These are phyloP conservation scores for Gossypium arboreum DNA, from an alignment of 345 rosid species.

Conservation along the genomic window DNA sequence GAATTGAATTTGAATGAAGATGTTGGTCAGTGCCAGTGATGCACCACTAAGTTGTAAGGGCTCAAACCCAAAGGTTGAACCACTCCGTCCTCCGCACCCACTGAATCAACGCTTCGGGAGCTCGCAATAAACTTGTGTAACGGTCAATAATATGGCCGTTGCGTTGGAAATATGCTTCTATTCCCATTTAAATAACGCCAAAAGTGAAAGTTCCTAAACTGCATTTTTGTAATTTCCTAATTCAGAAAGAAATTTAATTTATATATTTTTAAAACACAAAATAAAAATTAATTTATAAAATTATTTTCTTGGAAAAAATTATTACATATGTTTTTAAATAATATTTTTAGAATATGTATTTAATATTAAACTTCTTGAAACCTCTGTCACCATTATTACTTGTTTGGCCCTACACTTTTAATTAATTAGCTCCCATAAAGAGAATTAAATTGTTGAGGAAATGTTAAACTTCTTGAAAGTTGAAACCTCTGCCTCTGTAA, in stretches of 20 bases:
- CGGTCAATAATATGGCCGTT: slow-evolving; percentile 46
- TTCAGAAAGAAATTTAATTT: neutral
- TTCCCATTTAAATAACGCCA: neutral
- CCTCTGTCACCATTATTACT: neutral
- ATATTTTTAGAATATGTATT: too few species aligned
- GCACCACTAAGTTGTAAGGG: slow-evolving; percentile 9
- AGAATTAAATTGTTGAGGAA: too few species aligned
- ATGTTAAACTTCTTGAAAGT: too few species aligned
- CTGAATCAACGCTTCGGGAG: slow-evolving; percentile 14
- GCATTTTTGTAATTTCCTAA: neutral
- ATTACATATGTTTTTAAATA: too few species aligned
- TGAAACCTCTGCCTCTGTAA: too few species aligned
- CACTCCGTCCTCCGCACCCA: slow-evolving; percentile 4
- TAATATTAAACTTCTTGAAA: slow-evolving; percentile 5
- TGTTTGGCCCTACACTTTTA: neutral
- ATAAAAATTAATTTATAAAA: too few species aligned
- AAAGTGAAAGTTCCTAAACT: neutral
- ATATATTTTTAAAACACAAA: too few species aligned
- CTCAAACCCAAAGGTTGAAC: slow-evolving; percentile 14
- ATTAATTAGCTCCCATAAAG: too few species aligned
- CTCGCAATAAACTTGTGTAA: slow-evolving; percentile 21
- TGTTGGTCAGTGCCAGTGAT: slow-evolving; percentile 13
- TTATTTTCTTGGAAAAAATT: too few species aligned
- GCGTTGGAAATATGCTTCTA: neutral
- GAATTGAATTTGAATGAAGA: too few species aligned